Evolutionary conservation across 75 land plant genomes (phyloP).

Genomic region (Picea sitchensis): DNA sequence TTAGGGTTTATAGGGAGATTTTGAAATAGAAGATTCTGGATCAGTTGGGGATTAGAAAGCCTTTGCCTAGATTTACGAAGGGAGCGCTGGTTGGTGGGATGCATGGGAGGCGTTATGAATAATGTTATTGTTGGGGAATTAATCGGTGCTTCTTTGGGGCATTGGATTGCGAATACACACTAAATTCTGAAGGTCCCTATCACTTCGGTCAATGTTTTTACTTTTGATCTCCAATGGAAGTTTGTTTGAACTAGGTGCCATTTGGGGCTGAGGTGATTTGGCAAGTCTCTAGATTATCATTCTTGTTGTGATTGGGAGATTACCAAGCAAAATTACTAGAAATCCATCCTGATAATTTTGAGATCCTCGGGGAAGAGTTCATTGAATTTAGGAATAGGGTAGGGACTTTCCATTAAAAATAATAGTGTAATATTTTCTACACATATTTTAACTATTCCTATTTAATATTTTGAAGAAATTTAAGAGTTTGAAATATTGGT

Average conservation of each 20-base stretch:
- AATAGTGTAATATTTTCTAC: too few species aligned
- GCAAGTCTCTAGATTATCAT: too few species aligned
- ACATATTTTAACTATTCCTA: too few species aligned
- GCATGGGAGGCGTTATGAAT: conserved; percentile 11
- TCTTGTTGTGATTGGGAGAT: too few species aligned
- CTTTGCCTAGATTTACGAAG: conserved; percentile 14
- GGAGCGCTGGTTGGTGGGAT: conserved; percentile 16
- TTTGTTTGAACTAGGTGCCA: background rate
- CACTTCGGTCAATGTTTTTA: background rate
- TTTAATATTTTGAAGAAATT: too few species aligned
- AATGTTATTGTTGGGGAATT: conserved; percentile 38
- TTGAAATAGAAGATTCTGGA: conserved; percentile 87
- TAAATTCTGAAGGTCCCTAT: conserved; percentile 45
- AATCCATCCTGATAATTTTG: too few species aligned
- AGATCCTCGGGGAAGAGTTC: too few species aligned
- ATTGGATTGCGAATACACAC: conserved; percentile 84
- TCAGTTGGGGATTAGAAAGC: conserved; percentile 64
- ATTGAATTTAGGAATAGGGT: too few species aligned
- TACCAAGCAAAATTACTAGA: too few species aligned
- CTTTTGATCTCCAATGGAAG: background rate
- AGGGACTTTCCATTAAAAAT: too few species aligned
- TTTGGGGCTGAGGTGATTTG: too few species aligned
- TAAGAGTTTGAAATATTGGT: too few species aligned
- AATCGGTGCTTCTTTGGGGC: conserved; percentile 78
- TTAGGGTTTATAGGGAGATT: conserved; percentile 80